Conservation (phyloP, 768 basidiomycete species). For the Amanita phalloides region DNA sequence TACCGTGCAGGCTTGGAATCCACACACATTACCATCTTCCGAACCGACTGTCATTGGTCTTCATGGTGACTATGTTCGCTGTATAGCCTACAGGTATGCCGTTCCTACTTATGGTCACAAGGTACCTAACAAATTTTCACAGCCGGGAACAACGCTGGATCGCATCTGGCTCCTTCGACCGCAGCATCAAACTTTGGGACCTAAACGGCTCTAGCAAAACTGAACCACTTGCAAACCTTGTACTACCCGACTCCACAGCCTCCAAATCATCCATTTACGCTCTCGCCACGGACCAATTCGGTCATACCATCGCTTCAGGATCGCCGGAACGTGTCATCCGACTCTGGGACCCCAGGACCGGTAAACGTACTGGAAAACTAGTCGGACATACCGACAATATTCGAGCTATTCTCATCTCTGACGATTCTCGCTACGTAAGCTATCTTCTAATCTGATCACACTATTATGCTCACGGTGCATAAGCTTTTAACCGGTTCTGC, state of each 20-base stretch:
- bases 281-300: constrained; percentile 67
- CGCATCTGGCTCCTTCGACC: constrained; percentile 90
- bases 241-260: constrained; percentile 53
- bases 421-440: constrained; percentile 85
- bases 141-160: constrained; percentile 82
- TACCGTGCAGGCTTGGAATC: constrained; percentile 88
- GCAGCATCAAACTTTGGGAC: constrained; percentile 94
- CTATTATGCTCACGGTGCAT: constrained; percentile 4
- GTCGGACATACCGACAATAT: constrained; percentile 98
- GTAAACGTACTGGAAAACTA: constrained; percentile 72
- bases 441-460: not conserved
- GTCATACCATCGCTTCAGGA: constrained; percentile 76
- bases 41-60: constrained; percentile 63
- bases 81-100: constrained; percentile 56
- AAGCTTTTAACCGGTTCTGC: constrained; percentile 81
- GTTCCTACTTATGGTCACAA: not conserved
- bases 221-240: constrained; percentile 52
- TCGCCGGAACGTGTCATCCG: constrained; percentile 87
- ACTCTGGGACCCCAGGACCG: constrained; percentile 88
- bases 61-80: constrained; percentile 83
- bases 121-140: constrained; percentile 11
- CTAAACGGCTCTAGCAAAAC: constrained; percentile 14
- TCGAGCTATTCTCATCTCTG: constrained; percentile 77
- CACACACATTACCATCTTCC: constrained; percentile 49
- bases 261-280: constrained; percentile 74